Evolutionary conservation across 2,329 filamentous ascomycete genomes (phyloP).

Genomic region (Alternaria metachromatica): DNA sequence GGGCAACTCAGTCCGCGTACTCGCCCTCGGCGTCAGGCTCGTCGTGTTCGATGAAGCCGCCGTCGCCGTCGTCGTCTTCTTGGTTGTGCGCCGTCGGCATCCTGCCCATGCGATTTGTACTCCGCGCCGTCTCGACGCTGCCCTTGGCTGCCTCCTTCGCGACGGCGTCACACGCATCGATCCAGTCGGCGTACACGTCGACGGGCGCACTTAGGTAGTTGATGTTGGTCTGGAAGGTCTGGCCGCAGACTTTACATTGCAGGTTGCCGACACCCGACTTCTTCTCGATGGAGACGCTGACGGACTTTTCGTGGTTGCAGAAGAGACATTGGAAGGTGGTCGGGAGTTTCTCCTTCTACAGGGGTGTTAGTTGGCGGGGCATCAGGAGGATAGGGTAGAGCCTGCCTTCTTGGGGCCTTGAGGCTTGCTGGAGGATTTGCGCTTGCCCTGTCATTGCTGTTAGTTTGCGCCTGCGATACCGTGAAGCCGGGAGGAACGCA

Average conservation of each 20-base stretch:
- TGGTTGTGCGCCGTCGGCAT: constrained; percentile 27
- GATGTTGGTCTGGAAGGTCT: constrained; percentile 89
- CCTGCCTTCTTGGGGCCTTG: constrained; percentile 81
- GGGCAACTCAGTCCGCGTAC: constrained; percentile 30
- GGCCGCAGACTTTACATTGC: constrained; percentile 90
- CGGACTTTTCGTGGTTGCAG: constrained; percentile 96
- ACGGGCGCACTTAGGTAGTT: constrained; percentile 92
- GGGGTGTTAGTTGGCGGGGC: constrained; percentile 14
- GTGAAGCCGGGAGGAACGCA: constrained; percentile 13
- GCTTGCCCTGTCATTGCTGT: constrained; percentile 71
- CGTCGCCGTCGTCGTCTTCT: constrained; percentile 37
- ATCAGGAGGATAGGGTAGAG: constrained; percentile 1
- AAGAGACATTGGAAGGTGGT: constrained; percentile 96
- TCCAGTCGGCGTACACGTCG: constrained; percentile 98
- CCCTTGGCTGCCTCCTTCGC: constrained; percentile 64
- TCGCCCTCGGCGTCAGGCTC: constrained; percentile 50
- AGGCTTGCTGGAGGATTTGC: constrained; percentile 84
- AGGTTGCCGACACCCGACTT: constrained; percentile 86
- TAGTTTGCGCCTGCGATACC: constrained; percentile 28
- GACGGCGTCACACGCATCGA: constrained; percentile 85
- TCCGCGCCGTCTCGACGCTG: constrained; percentile 36
- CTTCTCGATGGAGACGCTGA: constrained; percentile 91
- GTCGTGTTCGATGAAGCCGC: constrained; percentile 49
- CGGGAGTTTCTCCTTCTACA: constrained; percentile 68
- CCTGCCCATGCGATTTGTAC: constrained; percentile 34